Conservation (phyloP, 108 stramenopile species). For the Cylindrotheca fusiformis region DNA sequence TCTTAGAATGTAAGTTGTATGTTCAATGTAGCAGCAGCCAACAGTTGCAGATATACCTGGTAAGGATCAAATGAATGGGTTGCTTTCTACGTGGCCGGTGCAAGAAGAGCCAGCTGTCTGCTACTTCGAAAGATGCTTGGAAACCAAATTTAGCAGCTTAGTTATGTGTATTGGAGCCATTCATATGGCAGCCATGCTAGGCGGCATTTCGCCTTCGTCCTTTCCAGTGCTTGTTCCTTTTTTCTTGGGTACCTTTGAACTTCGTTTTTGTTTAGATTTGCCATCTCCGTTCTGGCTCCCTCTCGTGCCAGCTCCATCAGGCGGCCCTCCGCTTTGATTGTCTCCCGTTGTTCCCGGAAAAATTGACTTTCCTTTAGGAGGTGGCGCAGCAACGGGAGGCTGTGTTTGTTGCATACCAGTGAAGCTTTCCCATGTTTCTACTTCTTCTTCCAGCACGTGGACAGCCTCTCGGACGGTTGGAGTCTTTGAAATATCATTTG, state of each 20-base stretch:
- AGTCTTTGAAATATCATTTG: constrained; percentile 45
- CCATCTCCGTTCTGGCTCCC: constrained; percentile 3
- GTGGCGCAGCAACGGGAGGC: constrained; percentile 10
- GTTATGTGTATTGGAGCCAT: no score
- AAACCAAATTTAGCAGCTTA: no score
- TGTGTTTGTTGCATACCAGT: constrained; percentile 13
- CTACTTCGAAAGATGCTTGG: no score
- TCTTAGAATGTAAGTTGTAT: no score
- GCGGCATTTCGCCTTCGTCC: no score
- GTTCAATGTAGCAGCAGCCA: no score
- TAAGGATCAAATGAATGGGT: no score
- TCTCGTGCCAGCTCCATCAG: constrained; percentile 12
- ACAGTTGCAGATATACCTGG: no score
- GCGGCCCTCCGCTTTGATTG: not conserved
- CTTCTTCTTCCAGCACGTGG: constrained; percentile 66
- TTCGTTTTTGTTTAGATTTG: not conserved
- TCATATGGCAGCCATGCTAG: no score
- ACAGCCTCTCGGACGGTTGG: constrained; percentile 53
- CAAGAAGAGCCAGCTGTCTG: no score
- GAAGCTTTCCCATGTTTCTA: constrained; percentile 79
- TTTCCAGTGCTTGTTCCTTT: constrained; percentile 6
- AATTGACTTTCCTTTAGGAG: not conserved
- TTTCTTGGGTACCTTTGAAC: constrained; percentile 2
- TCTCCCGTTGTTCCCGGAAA: not conserved
- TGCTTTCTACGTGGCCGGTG: no score